phyloP scores from a whole-genome alignment of 1,284 basidiomycete species.

The Moesziomyces sp. region DNA sequence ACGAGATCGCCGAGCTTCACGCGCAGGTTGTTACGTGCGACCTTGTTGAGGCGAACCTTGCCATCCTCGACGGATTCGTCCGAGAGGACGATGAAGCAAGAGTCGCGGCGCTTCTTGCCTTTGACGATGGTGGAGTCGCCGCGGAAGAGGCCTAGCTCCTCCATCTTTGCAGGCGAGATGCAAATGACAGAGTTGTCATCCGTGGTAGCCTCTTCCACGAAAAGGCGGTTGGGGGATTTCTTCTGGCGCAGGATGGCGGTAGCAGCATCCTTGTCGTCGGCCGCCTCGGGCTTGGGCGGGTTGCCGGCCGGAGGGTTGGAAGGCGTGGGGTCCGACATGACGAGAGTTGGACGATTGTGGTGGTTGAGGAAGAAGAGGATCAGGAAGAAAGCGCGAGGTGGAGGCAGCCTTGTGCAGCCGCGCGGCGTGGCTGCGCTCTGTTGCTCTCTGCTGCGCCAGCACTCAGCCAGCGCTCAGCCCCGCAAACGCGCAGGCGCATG shows the following conservation, averaged over 20 bases:
- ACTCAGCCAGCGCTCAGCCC: not conserved
- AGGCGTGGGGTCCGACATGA: constrained; percentile 49
- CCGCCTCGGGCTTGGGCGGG: constrained; percentile 24
- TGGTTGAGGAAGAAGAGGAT: constrained; percentile 2
- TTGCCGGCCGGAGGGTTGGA: constrained; percentile 30
- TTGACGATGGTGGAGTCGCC: constrained; percentile 76
- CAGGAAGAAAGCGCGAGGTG: constrained; percentile 3
- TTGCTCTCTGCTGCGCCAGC: not conserved
- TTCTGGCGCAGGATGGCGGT: constrained; percentile 65
- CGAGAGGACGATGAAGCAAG: constrained; percentile 90
- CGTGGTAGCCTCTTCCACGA: constrained; percentile 67
- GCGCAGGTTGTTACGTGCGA: constrained; percentile 96
- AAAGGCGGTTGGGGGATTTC: constrained; percentile 63
- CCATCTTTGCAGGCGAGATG: constrained; percentile 96
- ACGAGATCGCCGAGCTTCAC: constrained; percentile 97
- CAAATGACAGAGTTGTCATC: constrained; percentile 79
- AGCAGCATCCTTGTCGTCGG: constrained; percentile 60
- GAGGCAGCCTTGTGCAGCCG: not conserved
- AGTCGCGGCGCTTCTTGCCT: constrained; percentile 92
- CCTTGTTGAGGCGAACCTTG: constrained; percentile 97
- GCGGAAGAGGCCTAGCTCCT: constrained; percentile 89
- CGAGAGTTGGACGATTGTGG: not conserved
- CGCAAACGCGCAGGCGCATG: not conserved
- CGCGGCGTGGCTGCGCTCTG: not conserved
- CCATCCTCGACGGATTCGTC: constrained; percentile 97